Evolutionary conservation across 2,329 filamentous ascomycete species (phyloP).

Genomic region (Trichoderma gracile): DNA sequence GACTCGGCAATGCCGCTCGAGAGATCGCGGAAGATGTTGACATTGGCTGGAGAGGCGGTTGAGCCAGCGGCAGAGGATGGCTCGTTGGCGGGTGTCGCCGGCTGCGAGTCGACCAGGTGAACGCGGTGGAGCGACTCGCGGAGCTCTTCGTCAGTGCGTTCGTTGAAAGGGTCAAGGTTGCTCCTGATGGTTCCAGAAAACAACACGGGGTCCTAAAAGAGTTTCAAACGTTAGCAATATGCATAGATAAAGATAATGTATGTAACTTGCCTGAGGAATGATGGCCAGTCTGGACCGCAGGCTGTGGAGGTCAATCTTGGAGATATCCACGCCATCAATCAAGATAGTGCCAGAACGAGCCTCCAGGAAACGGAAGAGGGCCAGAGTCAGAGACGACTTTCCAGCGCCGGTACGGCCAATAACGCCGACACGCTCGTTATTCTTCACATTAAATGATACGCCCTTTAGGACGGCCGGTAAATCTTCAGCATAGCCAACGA

Average conservation of each 20-base stretch:
- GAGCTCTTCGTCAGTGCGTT: conserved; percentile 68
- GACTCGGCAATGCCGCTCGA: conserved; percentile 67
- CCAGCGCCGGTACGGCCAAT: conserved; percentile 77
- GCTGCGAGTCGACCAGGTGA: conserved; percentile 58
- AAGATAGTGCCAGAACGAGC: conserved; percentile 63
- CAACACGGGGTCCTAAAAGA: conserved; percentile 68
- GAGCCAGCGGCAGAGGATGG: conserved; percentile 40
- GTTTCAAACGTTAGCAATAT: conserved; percentile 24
- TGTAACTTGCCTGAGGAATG: conserved; percentile 61
- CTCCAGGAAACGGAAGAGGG: conserved; percentile 76
- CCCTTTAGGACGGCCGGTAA: conserved; percentile 70
- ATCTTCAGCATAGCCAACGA: conserved; percentile 70
- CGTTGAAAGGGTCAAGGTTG: conserved; percentile 75
- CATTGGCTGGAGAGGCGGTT: conserved; percentile 49
- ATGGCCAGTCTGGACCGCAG: conserved; percentile 75
- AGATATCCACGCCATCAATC: conserved; percentile 75
- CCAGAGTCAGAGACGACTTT: conserved; percentile 74
- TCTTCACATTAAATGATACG: conserved; percentile 64
- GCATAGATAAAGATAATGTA: neutral
- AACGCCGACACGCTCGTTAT: conserved; percentile 71
- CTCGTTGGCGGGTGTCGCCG: conserved; percentile 43
- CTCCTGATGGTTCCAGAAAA: conserved; percentile 76
- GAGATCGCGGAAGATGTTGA: conserved; percentile 66
- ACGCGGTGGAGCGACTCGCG: conserved; percentile 69
- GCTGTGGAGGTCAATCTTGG: conserved; percentile 67